A percentile compares a stretch with the other conserved stretches of the same genome.
phyloP scores from a whole-genome alignment of 2,329 filamentous ascomycete genomes.

The Pseudopithomyces maydicus region DNA sequence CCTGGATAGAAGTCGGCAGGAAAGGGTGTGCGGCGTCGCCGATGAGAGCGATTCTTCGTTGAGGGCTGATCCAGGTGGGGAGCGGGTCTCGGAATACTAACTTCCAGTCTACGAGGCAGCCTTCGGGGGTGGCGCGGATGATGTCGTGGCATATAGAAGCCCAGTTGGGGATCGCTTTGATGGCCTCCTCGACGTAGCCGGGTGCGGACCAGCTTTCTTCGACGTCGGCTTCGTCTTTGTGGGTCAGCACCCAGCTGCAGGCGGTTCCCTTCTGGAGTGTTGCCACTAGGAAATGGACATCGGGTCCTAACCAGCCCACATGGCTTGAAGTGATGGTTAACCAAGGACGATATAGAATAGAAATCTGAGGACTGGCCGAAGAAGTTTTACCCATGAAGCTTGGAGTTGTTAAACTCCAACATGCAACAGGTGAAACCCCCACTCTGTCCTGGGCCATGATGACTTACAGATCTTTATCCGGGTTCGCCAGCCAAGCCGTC shows the following conservation, averaged over 20 bases:
- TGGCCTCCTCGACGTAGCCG: constrained; percentile 26
- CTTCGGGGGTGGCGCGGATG: constrained; percentile 33
- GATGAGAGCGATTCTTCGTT: constrained; percentile 54
- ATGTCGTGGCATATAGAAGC: constrained; percentile 26
- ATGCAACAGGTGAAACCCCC: no score
- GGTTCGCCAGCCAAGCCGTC: constrained; percentile 36
- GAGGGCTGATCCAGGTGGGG: constrained; percentile 55
- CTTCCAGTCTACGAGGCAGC: constrained; percentile 55
- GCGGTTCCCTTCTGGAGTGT: constrained; percentile 34
- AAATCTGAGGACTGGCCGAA: no score
- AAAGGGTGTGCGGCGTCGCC: constrained; percentile 61
- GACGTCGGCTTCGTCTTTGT: constrained; percentile 39
- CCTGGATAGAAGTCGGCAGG: constrained; percentile 58
- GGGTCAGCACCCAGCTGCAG: constrained; percentile 36
- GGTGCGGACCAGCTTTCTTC: constrained; percentile 32
- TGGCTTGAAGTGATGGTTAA: constrained; percentile 1
- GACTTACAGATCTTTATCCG: constrained; percentile 28
- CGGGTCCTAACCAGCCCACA: constrained; percentile 33
- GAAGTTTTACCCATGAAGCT: no score
- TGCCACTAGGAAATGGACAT: constrained; percentile 39
- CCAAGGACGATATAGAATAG: no score
- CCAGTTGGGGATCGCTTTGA: constrained; percentile 23
- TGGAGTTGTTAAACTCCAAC: no score
- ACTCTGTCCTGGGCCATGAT: no score
- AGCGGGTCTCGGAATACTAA: constrained; percentile 58